Evolutionary conservation across 2,329 filamentous ascomycete species (phyloP).

Genomic region (Penicillium sclerotigenum): DNA sequence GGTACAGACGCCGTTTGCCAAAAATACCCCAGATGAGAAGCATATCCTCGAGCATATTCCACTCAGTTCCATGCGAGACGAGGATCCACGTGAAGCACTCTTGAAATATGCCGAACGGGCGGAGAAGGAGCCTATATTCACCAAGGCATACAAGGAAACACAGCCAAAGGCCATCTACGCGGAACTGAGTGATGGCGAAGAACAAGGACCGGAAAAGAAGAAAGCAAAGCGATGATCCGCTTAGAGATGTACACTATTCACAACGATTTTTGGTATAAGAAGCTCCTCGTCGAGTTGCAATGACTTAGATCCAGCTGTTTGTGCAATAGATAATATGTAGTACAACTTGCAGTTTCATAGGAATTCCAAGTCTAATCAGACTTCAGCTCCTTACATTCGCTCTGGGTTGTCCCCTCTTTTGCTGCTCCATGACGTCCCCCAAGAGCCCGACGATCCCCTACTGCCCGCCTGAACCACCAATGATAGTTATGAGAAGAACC

Average conservation of each 20-base stretch:
- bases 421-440: slow-evolving; percentile 17
- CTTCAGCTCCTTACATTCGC: slow-evolving; percentile 9
- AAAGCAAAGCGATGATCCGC: slow-evolving; percentile 37
- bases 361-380: not conserved
- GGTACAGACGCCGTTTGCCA: slow-evolving; percentile 81
- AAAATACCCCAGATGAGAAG: slow-evolving; percentile 82
- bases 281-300: not conserved
- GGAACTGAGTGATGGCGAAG: slow-evolving; percentile 79
- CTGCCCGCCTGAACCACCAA: slow-evolving; percentile 10
- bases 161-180: slow-evolving; percentile 91
- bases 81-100: slow-evolving; percentile 90
- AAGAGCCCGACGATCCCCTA: slow-evolving; percentile 11
- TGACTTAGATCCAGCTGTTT: not conserved
- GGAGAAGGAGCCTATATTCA: slow-evolving; percentile 90
- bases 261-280: not conserved
- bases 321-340: not conserved
- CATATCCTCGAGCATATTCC: slow-evolving; percentile 87
- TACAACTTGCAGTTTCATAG: not conserved
- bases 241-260: not conserved
- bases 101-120: slow-evolving; percentile 93
- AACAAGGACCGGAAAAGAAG: slow-evolving; percentile 66
- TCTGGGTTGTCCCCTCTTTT: slow-evolving; percentile 16
- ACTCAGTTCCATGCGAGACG: slow-evolving; percentile 87
- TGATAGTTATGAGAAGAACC: not conserved
- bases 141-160: slow-evolving; percentile 85